Conservation (phyloP, 495 filamentous ascomycete genomes). For the Lindgomyces ingoldianus region DNA sequence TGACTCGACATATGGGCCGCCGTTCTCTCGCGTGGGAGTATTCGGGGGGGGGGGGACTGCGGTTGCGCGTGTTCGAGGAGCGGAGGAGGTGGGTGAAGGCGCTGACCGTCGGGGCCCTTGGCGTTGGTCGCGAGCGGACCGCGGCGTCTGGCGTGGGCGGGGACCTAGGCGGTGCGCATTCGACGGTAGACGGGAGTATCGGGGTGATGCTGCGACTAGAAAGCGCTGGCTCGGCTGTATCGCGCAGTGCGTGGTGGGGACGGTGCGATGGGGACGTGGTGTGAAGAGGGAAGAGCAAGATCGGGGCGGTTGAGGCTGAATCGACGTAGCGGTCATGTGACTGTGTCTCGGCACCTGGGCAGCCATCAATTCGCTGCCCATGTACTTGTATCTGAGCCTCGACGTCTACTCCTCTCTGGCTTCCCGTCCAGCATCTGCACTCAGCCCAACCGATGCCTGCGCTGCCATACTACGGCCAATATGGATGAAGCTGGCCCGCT, state of each 20-base stretch:
- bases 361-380: no score
- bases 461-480: constrained; percentile 6
- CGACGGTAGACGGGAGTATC: not conserved
- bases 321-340: not conserved
- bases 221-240: no score
- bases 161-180: constrained; percentile 26
- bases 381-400: no score
- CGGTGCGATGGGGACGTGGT: constrained; percentile 27
- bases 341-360: no score
- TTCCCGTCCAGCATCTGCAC: not conserved
- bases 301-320: constrained; percentile 12
- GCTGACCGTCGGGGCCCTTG: constrained; percentile 23
- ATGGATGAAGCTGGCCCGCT: constrained; percentile 39
- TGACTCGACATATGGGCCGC: constrained; percentile 41
- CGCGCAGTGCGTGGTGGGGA: no score
- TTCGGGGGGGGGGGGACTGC: not conserved
- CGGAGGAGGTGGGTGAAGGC: constrained; percentile 14
- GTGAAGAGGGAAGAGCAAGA: constrained; percentile 1
- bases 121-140: constrained; percentile 19
- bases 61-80: not conserved
- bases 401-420: not conserved
- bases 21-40: constrained; percentile 4
- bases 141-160: constrained; percentile 24
- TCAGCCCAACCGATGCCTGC: constrained; percentile 19
- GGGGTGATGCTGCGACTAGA: not conserved